Evolutionary conservation across 2,329 filamentous ascomycete genomes (phyloP).

Genomic region (Epichloe uncinata): DNA sequence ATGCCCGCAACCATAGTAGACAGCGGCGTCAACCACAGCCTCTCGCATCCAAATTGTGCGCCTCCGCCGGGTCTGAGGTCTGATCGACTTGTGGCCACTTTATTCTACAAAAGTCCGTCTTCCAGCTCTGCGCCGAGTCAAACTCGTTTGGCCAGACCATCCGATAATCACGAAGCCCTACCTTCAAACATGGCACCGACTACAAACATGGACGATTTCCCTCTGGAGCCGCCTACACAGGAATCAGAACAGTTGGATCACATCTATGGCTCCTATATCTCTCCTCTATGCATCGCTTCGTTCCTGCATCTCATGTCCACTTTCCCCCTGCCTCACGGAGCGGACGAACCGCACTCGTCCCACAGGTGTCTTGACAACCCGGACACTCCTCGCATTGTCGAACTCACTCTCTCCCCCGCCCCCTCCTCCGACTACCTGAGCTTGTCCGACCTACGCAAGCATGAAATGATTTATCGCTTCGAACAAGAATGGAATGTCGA

Average conservation of each 20-base stretch:
- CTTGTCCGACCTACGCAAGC: slow-evolving; percentile 58
- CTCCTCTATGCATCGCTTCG: slow-evolving; percentile 50
- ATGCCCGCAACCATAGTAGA: slow-evolving; percentile 48
- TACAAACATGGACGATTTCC: slow-evolving; percentile 42
- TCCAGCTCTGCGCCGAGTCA: slow-evolving; percentile 11
- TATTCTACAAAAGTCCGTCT: slow-evolving; percentile 43
- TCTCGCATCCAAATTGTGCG: slow-evolving; percentile 51
- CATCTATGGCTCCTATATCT: slow-evolving; percentile 52
- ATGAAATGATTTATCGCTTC: slow-evolving; percentile 72
- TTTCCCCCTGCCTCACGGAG: slow-evolving; percentile 40
- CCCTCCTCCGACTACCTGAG: slow-evolving; percentile 50
- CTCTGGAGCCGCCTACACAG: slow-evolving; percentile 43
- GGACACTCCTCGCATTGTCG: slow-evolving; percentile 49
- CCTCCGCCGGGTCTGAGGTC: slow-evolving; percentile 33
- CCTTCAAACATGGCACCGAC: slow-evolving; percentile 46
- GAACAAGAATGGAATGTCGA: slow-evolving; percentile 85
- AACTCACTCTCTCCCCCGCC: slow-evolving; percentile 50
- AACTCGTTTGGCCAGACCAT: slow-evolving; percentile 12
- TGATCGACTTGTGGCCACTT: slow-evolving; percentile 45
- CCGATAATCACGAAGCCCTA: slow-evolving; percentile 22
- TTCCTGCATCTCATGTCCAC: slow-evolving; percentile 54
- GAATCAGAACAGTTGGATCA: slow-evolving; percentile 47
- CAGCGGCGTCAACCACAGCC: slow-evolving; percentile 46
- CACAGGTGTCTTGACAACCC: slow-evolving; percentile 52
- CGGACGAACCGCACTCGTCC: slow-evolving; percentile 42